Evolutionary conservation across 345 rosid genomes (phyloP).

Genomic region (Bruguiera parviflora): DNA sequence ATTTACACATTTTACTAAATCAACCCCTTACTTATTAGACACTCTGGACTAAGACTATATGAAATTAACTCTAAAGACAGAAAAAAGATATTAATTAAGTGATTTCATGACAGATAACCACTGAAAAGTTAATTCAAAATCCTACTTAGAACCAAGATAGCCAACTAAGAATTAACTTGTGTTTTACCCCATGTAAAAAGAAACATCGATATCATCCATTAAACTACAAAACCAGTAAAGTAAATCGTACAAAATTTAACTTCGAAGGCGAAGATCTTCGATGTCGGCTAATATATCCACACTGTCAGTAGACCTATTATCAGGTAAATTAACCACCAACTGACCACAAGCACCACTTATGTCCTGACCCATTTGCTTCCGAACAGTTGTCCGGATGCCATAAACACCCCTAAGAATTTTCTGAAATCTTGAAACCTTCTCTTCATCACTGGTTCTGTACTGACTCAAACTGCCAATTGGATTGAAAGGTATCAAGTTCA

Average conservation of each 20-base stretch:
- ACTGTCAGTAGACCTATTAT: conserved; percentile 30
- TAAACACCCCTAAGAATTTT: conserved; percentile 66
- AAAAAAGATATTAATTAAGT: no score
- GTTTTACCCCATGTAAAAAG: no score
- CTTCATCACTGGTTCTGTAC: conserved; percentile 55
- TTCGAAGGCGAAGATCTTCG: conserved; percentile 69
- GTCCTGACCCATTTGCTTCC: conserved; percentile 91
- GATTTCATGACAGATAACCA: no score
- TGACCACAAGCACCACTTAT: conserved; percentile 96
- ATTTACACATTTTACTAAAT: no score
- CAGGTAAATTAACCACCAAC: conserved; percentile 66
- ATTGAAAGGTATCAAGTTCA: conserved; percentile 90
- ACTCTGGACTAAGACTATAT: no score
- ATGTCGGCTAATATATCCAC: conserved; percentile 51
- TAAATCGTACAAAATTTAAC: background rate
- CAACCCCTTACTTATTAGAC: no score
- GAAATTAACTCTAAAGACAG: no score
- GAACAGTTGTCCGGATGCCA: conserved; percentile 77
- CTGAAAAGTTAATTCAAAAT: no score
- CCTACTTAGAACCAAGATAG: no score
- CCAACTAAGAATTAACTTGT: no score
- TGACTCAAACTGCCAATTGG: conserved; percentile 72
- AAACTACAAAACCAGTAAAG: no score
- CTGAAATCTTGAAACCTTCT: conserved; percentile 68
- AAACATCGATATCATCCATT: no score